A percentile compares a stretch with the other conserved stretches of the same genome.
Conservation (phyloP, 129 eudicot genomes). For the Flaveria trinervia region DNA sequence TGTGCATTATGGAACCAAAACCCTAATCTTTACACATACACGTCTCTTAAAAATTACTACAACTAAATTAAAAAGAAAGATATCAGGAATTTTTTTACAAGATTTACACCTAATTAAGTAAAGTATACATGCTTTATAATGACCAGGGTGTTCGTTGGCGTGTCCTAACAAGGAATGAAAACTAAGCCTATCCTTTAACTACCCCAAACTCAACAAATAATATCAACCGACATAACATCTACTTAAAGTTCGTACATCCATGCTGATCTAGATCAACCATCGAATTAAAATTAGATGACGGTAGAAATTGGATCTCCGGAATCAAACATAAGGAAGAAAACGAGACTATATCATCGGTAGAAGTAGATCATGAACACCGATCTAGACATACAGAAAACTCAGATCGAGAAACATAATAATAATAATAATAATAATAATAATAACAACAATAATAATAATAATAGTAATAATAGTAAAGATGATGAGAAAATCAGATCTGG, state of each 20-base stretch:
- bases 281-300: background rate
- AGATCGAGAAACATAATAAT: slow-evolving; percentile 3
- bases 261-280: slow-evolving; percentile 14
- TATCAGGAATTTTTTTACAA: background rate
- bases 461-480: background rate
- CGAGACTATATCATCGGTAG: background rate
- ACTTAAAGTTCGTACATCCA: background rate
- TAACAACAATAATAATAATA: background rate
- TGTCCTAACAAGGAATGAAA: slow-evolving; percentile 4
- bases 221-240: slow-evolving; percentile 3
- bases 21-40: too few species aligned
- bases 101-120: background rate
- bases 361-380: background rate
- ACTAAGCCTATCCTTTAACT: background rate
- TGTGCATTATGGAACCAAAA: too few species aligned
- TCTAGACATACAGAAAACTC: background rate
- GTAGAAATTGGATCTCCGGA: slow-evolving; percentile 3
- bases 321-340: background rate
- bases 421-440: background rate
- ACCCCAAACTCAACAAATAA: background rate
- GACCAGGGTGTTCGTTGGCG: background rate
- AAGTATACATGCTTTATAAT: background rate
- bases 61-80: too few species aligned
- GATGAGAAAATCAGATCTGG: background rate
- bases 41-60: too few species aligned